Base-by-base conservation (phyloP, 148 eudicot species). In the Agrostemma githago region DNA sequence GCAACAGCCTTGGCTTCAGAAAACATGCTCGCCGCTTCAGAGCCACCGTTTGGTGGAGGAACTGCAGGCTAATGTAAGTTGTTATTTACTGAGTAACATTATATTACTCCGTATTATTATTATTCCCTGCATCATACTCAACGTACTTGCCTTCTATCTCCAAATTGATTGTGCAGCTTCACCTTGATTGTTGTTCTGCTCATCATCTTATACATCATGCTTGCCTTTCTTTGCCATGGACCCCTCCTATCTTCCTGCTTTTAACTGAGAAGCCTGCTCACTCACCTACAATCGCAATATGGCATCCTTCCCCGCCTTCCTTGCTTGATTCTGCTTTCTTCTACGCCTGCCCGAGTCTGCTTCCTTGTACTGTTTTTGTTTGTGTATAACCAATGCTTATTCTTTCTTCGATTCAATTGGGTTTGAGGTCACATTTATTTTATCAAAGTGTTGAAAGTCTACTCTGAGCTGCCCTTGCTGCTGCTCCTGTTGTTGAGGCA, bases 1-100 rank as follows among this genome's bases (percentile, higher is more conserved):
- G 91, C 70, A 92, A 95, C 73, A 90, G 91, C 72, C 80, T 86
- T 62, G 93, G 96, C 76, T 95, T 95, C 83, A 90, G 92, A 86
- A 92, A 86, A 88, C 96, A 95, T 77, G 81, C 97, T 70, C 96
- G 99, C 43, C 93, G 97, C 68, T 90, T 88, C 79, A 92, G 97
- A 79, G 86, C 73, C 84, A 85, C 87, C 57, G 88, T 88, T 15
- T 95, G 99, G 99, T 95, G 99, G 99, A 90, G 90, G 82, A 95
- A 95, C 68, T 93, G 89, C 87, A 90, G 88, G 80, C 97, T 95
- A 75, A 95, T 84, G 99, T 95, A 88, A 66, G 90, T 87, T 54
- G 15, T 37, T 38, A 34, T n/a, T 11, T 40, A 65, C 39, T 39
- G 42, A 51, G 41, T n/a, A 14, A 11, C 12, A 15, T 5, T 54